Conservation (phyloP, 805 yeast genomes). For the Candida hispaniensis region DNA sequence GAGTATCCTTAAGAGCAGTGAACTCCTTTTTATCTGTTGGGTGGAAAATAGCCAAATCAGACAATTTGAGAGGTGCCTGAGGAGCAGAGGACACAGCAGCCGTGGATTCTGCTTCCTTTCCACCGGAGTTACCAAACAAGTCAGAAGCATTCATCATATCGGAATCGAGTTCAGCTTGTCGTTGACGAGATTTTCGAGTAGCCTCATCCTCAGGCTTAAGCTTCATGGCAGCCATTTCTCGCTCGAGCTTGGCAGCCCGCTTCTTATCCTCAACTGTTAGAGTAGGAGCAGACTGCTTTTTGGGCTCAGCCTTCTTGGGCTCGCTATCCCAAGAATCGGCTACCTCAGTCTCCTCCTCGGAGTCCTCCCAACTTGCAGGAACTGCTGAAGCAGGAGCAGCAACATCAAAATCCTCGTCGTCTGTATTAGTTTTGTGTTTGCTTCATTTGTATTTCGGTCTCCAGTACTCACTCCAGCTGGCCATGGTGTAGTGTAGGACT, state of each 20-base stretch:
- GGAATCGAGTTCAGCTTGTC: constrained; percentile 68
- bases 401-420: constrained; percentile 83
- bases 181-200: constrained; percentile 64
- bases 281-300: constrained; percentile 36
- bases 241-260: constrained; percentile 31
- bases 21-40: constrained; percentile 72
- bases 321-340: constrained; percentile 87
- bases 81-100: constrained; percentile 15
- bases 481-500: no score
- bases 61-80: constrained; percentile 19
- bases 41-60: constrained; percentile 54
- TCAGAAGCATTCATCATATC: constrained; percentile 92
- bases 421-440: no score
- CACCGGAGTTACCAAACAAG: constrained; percentile 57
- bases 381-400: constrained; percentile 56
- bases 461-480: no score
- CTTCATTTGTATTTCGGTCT: no score
- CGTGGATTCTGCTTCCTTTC: constrained; percentile 15
- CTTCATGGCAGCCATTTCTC: constrained; percentile 36
- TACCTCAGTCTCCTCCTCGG: constrained; percentile 62
- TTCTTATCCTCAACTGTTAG: constrained; percentile 32
- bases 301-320: constrained; percentile 33
- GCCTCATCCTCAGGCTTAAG: constrained; percentile 48
- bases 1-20: constrained; percentile 63
- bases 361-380: constrained; percentile 68